Evolutionary conservation across 2,329 filamentous ascomycete species (phyloP).

Genomic region (Alternaria longipes): DNA sequence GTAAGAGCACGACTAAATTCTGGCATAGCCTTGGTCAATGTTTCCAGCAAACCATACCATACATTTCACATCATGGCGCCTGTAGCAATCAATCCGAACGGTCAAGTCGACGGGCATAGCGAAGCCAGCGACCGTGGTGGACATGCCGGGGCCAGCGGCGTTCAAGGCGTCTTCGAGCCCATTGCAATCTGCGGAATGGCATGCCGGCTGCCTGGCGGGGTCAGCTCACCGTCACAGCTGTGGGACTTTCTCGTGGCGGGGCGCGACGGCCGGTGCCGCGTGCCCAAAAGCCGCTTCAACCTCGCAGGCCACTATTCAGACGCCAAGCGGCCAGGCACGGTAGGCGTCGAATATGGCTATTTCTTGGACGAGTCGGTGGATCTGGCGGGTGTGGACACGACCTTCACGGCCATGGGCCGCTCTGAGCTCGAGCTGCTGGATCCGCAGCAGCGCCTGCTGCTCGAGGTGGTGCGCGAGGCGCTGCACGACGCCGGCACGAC

Average conservation of each 20-base stretch:
- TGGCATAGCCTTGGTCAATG: no score
- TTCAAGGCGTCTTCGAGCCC: no score
- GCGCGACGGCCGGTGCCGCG: background rate
- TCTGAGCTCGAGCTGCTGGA: conserved; percentile 26
- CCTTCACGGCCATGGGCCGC: conserved; percentile 26
- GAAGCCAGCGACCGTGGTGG: no score
- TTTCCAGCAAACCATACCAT: no score
- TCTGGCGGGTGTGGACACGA: conserved; percentile 21
- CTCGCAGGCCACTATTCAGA: background rate
- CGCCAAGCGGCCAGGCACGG: background rate
- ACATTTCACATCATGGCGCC: no score
- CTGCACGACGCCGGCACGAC: conserved; percentile 47
- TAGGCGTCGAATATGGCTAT: background rate
- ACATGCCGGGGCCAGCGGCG: no score
- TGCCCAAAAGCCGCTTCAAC: background rate
- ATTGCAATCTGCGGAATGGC: background rate
- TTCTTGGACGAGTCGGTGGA: background rate
- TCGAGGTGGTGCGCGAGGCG: conserved; percentile 43
- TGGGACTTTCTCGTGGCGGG: background rate
- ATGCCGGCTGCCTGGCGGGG: background rate
- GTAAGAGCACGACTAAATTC: no score
- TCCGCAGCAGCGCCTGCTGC: conserved; percentile 37
- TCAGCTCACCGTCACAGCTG: background rate
- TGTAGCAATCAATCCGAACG: no score
- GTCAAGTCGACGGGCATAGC: no score